Percentiles rank a stretch among this genome's conserved stretches.
These are phyloP conservation scores for Suillus hirtellus DNA, from an alignment of 768 basidiomycete species.

Conservation along the genomic window DNA sequence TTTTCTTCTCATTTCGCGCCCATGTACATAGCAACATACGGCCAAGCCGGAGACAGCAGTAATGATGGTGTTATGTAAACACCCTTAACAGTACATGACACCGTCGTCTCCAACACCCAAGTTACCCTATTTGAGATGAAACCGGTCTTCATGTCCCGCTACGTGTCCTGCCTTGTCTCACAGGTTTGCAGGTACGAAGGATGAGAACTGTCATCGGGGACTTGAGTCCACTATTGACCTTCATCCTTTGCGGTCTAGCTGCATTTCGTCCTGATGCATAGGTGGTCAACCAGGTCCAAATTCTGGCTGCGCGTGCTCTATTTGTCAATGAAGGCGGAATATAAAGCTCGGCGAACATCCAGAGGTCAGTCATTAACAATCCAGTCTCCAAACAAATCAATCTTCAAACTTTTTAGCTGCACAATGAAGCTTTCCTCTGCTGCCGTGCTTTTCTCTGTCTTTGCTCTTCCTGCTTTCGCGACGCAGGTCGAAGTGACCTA, in stretches of 20 bases:
- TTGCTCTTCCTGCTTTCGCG: slow-evolving; percentile 21
- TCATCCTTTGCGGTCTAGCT: background rate
- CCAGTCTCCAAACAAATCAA: background rate
- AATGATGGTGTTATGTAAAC: background rate
- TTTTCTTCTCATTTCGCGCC: background rate
- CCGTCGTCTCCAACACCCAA: background rate
- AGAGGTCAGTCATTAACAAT: background rate
- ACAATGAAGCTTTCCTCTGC: slow-evolving; percentile 32
- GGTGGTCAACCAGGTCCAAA: background rate
- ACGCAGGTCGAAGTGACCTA: slow-evolving; percentile 28
- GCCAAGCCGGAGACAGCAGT: slow-evolving; percentile 80
- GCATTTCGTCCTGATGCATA: background rate
- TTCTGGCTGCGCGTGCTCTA: background rate
- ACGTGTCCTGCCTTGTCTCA: background rate
- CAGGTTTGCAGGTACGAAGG: background rate
- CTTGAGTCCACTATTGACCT: background rate
- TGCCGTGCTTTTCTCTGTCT: slow-evolving; percentile 14
- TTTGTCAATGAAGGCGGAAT: background rate
- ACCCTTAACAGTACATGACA: background rate
- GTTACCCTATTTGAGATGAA: background rate
- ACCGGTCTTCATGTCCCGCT: background rate
- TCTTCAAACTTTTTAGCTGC: slow-evolving; percentile 32
- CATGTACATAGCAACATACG: slow-evolving; percentile 42
- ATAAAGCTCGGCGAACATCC: background rate
- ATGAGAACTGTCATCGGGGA: background rate